These are phyloP conservation scores for Trichosporon inkin DNA, from an alignment of 1,284 basidiomycete species.

Conservation along the genomic window DNA sequence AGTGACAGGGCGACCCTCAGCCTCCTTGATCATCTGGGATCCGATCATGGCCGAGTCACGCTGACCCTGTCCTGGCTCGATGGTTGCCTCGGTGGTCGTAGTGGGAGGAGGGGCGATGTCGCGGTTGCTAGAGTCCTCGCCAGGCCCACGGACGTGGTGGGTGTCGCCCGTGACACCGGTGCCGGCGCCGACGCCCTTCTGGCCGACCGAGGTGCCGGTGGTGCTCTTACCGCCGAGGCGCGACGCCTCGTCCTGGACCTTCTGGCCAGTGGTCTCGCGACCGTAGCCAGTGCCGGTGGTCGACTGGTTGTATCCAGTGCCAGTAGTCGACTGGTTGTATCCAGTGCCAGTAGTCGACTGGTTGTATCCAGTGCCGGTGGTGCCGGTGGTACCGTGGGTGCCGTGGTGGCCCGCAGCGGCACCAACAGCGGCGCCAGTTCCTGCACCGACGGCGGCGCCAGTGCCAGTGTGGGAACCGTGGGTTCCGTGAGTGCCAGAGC, in stretches of 20 bases:
- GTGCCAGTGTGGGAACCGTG: not conserved
- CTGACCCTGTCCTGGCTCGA: not conserved
- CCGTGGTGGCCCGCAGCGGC: not conserved
- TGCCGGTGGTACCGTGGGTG: not conserved
- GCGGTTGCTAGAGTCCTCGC: conserved; percentile 2
- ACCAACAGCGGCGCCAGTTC: not conserved
- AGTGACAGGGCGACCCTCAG: conserved; percentile 2
- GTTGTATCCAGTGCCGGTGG: not conserved
- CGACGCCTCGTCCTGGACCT: not conserved
- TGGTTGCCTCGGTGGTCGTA: not conserved
- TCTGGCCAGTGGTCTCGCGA: not conserved
- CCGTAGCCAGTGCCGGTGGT: not conserved
- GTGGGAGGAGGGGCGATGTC: conserved; percentile 6
- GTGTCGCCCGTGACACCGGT: not conserved
- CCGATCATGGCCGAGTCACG: conserved; percentile 6
- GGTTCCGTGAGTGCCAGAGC: not conserved
- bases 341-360: not conserved
- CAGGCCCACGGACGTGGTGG: not conserved
- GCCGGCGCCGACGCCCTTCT: not conserved
- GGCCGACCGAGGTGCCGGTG: not conserved
- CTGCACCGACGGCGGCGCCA: not conserved
- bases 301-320: not conserved
- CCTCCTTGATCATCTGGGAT: conserved; percentile 6
- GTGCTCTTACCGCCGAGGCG: not conserved
- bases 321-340: not conserved